Conservation (phyloP, 768 basidiomycete species). For the Lactarius evosmus region DNA sequence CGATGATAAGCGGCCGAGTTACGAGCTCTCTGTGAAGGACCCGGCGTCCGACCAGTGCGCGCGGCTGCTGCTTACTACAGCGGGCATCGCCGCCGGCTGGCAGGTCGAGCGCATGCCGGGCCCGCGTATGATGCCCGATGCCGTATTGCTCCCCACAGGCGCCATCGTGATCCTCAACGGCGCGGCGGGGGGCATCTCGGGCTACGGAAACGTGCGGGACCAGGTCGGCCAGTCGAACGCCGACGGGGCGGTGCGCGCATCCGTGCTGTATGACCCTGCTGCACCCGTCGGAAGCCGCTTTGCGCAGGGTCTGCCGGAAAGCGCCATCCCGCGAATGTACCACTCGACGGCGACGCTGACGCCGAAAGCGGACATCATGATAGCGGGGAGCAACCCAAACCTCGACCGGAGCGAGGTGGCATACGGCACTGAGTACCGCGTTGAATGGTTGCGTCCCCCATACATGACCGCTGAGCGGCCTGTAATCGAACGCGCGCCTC, state of each 20-base stretch:
- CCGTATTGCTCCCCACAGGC: conserved; percentile 78
- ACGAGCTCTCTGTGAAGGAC: conserved; percentile 67
- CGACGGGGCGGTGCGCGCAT: conserved; percentile 62
- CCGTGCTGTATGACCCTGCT: conserved; percentile 65
- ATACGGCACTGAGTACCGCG: conserved; percentile 85
- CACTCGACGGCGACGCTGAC: conserved; percentile 82
- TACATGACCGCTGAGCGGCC: conserved; percentile 70
- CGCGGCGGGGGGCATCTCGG: conserved; percentile 67
- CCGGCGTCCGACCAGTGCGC: conserved; percentile 71
- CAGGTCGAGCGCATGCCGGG: conserved; percentile 70
- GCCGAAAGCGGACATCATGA: conserved; percentile 67
- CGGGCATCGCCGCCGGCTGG: conserved; percentile 69
- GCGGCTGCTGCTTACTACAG: conserved; percentile 60
- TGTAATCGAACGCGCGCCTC: conserved; percentile 34
- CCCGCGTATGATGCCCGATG: conserved; percentile 74
- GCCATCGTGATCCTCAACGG: conserved; percentile 75
- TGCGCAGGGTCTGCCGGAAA: conserved; percentile 54
- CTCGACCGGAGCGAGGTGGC: conserved; percentile 66
- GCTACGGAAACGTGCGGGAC: conserved; percentile 68
- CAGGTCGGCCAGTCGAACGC: conserved; percentile 79
- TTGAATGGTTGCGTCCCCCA: conserved; percentile 82
- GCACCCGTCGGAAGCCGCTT: conserved; percentile 58
- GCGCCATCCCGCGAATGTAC: conserved; percentile 70
- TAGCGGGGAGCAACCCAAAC: conserved; percentile 84
- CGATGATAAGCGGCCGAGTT: conserved; percentile 56